phyloP scores from a whole-genome alignment of 768 basidiomycete species.

The Dacryopinax spathularia region DNA sequence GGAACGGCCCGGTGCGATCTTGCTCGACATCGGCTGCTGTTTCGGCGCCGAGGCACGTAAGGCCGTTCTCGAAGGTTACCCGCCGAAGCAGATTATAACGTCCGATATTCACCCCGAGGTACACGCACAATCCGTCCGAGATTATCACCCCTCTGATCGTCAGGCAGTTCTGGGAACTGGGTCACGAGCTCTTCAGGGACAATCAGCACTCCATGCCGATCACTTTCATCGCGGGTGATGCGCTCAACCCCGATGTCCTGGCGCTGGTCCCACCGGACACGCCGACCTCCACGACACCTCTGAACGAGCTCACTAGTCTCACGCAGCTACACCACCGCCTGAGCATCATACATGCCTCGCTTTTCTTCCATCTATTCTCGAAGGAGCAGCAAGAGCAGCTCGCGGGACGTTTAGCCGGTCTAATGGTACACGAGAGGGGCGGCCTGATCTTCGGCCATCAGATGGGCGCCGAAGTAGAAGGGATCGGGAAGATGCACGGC shows the following conservation, averaged over 20 bases:
- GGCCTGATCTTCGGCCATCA: constrained; percentile 24
- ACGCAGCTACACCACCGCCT: constrained; percentile 9
- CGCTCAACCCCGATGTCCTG: constrained; percentile 8
- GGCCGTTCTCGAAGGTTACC: constrained; percentile 11
- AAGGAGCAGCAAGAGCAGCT: constrained; percentile 18
- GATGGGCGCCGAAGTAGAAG: constrained; percentile 6
- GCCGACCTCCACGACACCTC: constrained; percentile 1
- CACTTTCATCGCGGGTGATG: constrained; percentile 11
- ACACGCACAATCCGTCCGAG: not conserved
- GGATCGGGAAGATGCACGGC: not conserved
- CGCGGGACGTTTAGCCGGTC: constrained; percentile 17
- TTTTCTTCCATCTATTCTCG: constrained; percentile 33
- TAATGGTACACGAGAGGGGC: constrained; percentile 20
- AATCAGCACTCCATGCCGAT: constrained; percentile 6
- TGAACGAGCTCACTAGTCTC: constrained; percentile 8
- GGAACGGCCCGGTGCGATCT: constrained; percentile 26
- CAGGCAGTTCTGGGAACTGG: constrained; percentile 13
- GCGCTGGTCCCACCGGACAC: not conserved
- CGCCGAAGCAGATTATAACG: constrained; percentile 8
- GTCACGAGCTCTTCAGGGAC: constrained; percentile 13
- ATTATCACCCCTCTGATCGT: not conserved
- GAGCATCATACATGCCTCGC: constrained; percentile 36
- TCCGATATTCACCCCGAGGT: constrained; percentile 9
- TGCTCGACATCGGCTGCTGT: constrained; percentile 36
- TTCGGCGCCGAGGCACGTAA: constrained; percentile 13